These are phyloP conservation scores for Bonnemaisonia californica DNA, from an alignment of 31 red algal genomes.

Conservation along the genomic window DNA sequence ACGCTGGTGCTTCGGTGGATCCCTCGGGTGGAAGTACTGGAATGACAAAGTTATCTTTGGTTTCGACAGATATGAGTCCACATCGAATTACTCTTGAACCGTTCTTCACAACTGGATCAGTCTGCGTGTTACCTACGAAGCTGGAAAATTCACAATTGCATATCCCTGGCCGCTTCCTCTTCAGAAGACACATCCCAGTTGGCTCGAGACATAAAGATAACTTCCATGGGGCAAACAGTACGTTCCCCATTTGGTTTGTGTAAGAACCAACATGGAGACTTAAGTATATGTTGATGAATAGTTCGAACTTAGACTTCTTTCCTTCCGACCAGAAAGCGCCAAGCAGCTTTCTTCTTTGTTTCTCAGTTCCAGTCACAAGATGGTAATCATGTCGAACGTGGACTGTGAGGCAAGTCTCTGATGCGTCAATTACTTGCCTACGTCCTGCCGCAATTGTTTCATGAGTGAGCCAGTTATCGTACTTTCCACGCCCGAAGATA, in stretches of 20 bases:
- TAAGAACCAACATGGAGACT: slow-evolving; percentile 94
- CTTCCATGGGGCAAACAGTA: slow-evolving; percentile 98
- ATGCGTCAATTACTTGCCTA: slow-evolving; percentile 90
- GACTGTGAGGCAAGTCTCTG: slow-evolving; percentile 91
- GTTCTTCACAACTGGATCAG: slow-evolving; percentile 97
- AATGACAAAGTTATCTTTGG: slow-evolving; percentile 93
- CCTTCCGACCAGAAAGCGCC: slow-evolving; percentile 97
- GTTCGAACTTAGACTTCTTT: slow-evolving; percentile 95
- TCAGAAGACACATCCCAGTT: slow-evolving; percentile 91
- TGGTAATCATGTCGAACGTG: slow-evolving; percentile 98
- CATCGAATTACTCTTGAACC: slow-evolving; percentile 95
- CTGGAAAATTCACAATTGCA: slow-evolving; percentile 97
- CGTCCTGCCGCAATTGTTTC: slow-evolving; percentile 94
- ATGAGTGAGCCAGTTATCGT: slow-evolving; percentile 99
- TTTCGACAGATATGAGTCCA: slow-evolving; percentile 94
- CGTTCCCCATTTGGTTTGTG: slow-evolving; percentile 95
- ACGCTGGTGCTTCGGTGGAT: slow-evolving; percentile 74
- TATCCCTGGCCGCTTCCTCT: slow-evolving; percentile 88
- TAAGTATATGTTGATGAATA: slow-evolving; percentile 98
- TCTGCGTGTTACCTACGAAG: slow-evolving; percentile 92
- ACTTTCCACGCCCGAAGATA: slow-evolving; percentile 99
- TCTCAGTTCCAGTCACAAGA: slow-evolving; percentile 65
- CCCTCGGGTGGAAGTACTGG: slow-evolving; percentile 86
- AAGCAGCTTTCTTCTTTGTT: slow-evolving; percentile 47
- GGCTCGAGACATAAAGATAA: slow-evolving; percentile 86